Evolutionary conservation across 2,329 filamentous ascomycete genomes (phyloP).

Genomic region (Pestalotiopsis fici): DNA sequence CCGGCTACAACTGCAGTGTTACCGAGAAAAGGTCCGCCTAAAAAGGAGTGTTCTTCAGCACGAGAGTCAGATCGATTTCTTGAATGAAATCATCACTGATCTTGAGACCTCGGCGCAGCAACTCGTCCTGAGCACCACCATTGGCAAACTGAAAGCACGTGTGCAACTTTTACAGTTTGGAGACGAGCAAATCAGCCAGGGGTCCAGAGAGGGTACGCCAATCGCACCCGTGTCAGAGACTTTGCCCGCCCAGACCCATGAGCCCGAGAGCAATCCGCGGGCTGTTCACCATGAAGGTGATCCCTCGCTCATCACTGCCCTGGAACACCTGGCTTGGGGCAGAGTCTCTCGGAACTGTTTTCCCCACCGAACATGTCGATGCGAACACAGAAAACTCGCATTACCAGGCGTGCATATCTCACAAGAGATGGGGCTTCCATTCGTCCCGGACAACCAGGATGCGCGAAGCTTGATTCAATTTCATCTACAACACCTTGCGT

Average conservation of each 20-base stretch:
- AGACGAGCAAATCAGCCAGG: neutral
- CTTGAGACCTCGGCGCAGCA: neutral
- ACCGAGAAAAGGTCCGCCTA: neutral
- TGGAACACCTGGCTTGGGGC: neutral
- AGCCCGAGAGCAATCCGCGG: neutral
- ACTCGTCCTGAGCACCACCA: neutral
- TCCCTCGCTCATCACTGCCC: neutral
- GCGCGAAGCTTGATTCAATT: neutral
- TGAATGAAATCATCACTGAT: neutral
- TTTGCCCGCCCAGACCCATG: neutral
- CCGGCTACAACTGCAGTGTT: neutral
- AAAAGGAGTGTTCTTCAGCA: neutral
- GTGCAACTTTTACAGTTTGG: constrained; percentile 1
- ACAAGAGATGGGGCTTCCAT: neutral
- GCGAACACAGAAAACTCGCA: neutral
- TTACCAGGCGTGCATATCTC: neutral
- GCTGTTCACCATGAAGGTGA: neutral
- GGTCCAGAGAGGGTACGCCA: neutral
- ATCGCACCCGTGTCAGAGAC: neutral
- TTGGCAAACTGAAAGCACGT: neutral
- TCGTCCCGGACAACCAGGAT: neutral
- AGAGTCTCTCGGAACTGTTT: neutral
- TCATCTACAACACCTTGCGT: constrained; percentile 1
- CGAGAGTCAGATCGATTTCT: neutral
- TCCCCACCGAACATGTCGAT: neutral